phyloP scores from a whole-genome alignment of 352 stramenopile genomes.

The Aphanomyces invadans region DNA sequence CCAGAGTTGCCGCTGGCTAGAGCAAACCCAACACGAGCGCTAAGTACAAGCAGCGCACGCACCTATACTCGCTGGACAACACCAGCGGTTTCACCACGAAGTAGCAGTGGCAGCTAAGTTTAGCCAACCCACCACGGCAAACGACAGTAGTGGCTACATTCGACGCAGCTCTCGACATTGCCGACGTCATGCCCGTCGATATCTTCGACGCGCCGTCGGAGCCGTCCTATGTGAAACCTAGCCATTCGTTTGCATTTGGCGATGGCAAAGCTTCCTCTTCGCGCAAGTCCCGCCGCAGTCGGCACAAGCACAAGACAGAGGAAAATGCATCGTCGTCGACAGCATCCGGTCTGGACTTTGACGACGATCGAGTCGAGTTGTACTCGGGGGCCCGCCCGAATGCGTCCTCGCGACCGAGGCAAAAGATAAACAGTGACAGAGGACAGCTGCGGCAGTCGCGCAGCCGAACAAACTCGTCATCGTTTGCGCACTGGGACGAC shows the following conservation, averaged over 20 bases:
- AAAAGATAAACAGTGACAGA: neutral
- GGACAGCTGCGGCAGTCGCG: neutral
- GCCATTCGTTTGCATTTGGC: constrained; percentile 9
- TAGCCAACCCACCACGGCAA: neutral
- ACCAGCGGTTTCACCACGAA: too few relatives aligned
- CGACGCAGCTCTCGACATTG: too few relatives aligned
- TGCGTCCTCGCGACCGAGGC: neutral
- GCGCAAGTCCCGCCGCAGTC: neutral
- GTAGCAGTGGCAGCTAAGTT: neutral
- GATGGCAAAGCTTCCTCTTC: neutral
- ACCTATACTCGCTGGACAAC: too few relatives aligned
- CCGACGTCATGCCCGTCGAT: neutral
- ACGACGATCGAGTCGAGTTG: constrained; percentile 6
- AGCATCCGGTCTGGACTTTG: neutral
- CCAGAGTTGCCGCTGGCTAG: too few relatives aligned
- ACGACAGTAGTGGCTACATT: neutral
- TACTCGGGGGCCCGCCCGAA: neutral
- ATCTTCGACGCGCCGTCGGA: neutral
- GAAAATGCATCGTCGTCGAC: neutral
- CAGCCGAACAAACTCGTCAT: neutral
- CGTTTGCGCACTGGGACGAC: constrained; percentile 7
- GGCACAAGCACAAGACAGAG: neutral
- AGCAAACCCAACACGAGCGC: too few relatives aligned
- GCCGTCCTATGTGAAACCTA: neutral
- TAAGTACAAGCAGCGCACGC: too few relatives aligned